Evolutionary conservation across 202 grass and related monocot genomes (phyloP).

Genomic region (Schoenoplectus tabernaemontani): DNA sequence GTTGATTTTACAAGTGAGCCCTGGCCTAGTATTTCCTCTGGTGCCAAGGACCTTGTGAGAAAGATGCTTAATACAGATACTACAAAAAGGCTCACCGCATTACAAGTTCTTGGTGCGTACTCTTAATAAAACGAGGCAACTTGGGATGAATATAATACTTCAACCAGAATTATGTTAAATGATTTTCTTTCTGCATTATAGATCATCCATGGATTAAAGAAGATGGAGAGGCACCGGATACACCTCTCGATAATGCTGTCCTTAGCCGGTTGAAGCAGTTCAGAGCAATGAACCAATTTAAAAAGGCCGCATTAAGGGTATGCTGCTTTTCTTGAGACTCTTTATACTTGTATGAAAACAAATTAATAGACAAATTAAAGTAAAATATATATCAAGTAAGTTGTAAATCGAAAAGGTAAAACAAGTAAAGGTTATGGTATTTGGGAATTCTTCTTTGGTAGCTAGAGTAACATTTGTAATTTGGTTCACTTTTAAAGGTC

Average conservation of each 20-base stretch:
- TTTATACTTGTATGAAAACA: neutral
- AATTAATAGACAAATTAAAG: neutral
- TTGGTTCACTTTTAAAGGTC: too few species aligned
- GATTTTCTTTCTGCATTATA: constrained; percentile 3
- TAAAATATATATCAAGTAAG: neutral
- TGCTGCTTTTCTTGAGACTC: neutral
- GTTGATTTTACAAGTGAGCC: constrained; percentile 71
- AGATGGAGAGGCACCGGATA: constrained; percentile 83
- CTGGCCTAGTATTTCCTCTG: constrained; percentile 61
- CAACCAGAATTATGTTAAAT: neutral
- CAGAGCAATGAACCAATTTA: constrained; percentile 92
- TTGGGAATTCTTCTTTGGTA: neutral
- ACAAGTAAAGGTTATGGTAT: neutral
- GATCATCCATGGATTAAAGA: constrained; percentile 96
- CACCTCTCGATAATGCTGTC: constrained; percentile 64
- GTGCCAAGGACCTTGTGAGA: constrained; percentile 79
- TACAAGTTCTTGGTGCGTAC: constrained; percentile 65
- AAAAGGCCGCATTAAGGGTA: constrained; percentile 83
- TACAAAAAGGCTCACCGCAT: constrained; percentile 60
- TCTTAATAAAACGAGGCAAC: neutral
- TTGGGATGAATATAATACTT: neutral
- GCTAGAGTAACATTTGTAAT: neutral
- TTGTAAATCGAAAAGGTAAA: neutral
- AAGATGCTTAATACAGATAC: constrained; percentile 76
- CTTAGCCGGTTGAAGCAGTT: constrained; percentile 76